phyloP scores from a whole-genome alignment of 495 filamentous ascomycete species.

The Tuber brumale region DNA sequence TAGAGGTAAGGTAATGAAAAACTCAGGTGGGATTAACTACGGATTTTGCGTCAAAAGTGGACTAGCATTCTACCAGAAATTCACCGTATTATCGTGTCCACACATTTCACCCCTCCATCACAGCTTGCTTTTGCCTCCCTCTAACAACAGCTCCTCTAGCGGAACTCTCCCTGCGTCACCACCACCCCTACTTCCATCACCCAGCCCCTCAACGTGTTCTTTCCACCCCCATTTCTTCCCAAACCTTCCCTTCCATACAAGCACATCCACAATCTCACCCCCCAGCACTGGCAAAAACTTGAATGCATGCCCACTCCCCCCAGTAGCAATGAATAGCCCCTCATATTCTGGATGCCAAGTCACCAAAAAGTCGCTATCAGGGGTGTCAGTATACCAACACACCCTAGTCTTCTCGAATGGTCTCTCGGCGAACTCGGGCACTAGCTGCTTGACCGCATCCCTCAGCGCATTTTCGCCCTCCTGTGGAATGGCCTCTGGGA shows the following conservation, averaged over 20 bases:
- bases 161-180: slow-evolving; percentile 44
- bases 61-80: neutral
- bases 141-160: slow-evolving; percentile 50
- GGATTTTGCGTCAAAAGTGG: neutral
- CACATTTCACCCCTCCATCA: neutral
- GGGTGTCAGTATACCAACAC: slow-evolving; percentile 87
- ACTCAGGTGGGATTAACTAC: neutral
- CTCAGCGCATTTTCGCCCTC: slow-evolving; percentile 61
- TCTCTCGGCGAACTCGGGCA: slow-evolving; percentile 57
- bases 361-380: slow-evolving; percentile 72
- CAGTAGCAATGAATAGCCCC: slow-evolving; percentile 71
- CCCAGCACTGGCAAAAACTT: slow-evolving; percentile 86
- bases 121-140: slow-evolving; percentile 17
- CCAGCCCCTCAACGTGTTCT: slow-evolving; percentile 43
- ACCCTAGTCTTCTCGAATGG: slow-evolving; percentile 64
- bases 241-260: slow-evolving; percentile 56
- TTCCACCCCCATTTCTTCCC: slow-evolving; percentile 65
- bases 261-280: slow-evolving; percentile 63
- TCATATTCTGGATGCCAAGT: slow-evolving; percentile 63
- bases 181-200: slow-evolving; percentile 64
- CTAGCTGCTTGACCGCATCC: slow-evolving; percentile 53
- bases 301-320: slow-evolving; percentile 79
- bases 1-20: neutral
- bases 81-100: neutral
- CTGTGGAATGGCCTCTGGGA: slow-evolving; percentile 37